Percentiles rank a stretch among this genome's conserved stretches.
Conservation (phyloP, 306 rosid genomes). For the Benincasa hispida region DNA sequence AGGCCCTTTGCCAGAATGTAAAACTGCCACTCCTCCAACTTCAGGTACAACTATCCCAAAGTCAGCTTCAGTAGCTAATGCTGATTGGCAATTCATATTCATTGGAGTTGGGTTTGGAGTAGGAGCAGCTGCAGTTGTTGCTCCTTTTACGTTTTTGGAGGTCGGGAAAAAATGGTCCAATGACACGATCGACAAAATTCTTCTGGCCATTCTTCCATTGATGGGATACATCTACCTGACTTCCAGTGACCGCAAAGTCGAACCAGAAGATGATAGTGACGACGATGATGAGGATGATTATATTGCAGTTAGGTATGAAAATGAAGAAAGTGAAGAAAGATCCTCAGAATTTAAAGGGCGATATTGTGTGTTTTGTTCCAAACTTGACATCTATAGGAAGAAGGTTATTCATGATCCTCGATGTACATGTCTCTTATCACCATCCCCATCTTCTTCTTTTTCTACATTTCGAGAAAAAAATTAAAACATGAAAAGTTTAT, state of each 20-base stretch:
- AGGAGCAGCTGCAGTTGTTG: conserved; percentile 59
- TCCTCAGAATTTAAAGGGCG: conserved; percentile 19
- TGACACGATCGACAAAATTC: conserved; percentile 30
- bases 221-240: conserved; percentile 33
- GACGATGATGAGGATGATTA: conserved; percentile 12
- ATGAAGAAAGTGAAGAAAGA: conserved; percentile 19
- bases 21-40: not conserved
- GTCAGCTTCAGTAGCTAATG: conserved; percentile 1
- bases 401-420: conserved; percentile 42
- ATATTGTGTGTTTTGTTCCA: conserved; percentile 65
- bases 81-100: conserved; percentile 56
- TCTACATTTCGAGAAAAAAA: conserved; percentile 28
- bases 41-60: not conserved
- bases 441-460: conserved; percentile 31
- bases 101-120: conserved; percentile 73
- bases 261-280: conserved; percentile 21
- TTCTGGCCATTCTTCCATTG: conserved; percentile 40
- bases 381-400: conserved; percentile 32
- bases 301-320: conserved; percentile 5
- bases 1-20: not conserved
- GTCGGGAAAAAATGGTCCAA: conserved; percentile 61
- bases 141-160: conserved; percentile 46
- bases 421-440: conserved; percentile 37
- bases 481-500: not conserved
- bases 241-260: conserved; percentile 18